These are phyloP conservation scores for Excoecaria agallocha DNA, from an alignment of 345 rosid genomes.

Conservation along the genomic window DNA sequence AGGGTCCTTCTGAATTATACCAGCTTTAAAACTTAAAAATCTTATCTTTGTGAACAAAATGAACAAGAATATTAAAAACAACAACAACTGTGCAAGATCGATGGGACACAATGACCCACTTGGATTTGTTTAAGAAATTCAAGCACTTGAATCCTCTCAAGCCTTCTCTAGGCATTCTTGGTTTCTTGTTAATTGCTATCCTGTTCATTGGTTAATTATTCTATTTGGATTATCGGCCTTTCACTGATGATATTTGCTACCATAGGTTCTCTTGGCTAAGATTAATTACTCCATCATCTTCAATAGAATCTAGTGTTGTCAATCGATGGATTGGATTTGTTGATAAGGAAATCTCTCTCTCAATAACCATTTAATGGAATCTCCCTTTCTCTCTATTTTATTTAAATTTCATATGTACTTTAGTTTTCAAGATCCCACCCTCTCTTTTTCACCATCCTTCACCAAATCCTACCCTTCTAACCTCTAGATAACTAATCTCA, in stretches of 20 bases:
- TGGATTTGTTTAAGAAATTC: constrained; percentile 38
- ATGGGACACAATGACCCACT: constrained; percentile 30
- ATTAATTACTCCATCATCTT: constrained; percentile 15
- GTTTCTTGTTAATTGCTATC: constrained; percentile 40
- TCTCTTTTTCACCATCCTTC: too few relatives aligned
- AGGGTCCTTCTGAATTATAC: background rate
- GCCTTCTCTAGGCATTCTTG: constrained; percentile 43
- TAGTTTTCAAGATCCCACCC: too few relatives aligned
- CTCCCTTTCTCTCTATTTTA: too few relatives aligned
- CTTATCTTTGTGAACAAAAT: background rate
- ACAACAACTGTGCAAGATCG: background rate
- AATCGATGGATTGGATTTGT: constrained; percentile 44
- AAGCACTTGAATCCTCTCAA: constrained; percentile 47
- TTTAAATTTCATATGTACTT: too few relatives aligned
- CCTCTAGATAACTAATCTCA: too few relatives aligned
- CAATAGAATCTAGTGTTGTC: background rate
- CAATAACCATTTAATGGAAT: too few relatives aligned
- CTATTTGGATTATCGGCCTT: constrained; percentile 41
- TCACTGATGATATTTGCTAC: constrained; percentile 27
- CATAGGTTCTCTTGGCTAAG: constrained; percentile 35
- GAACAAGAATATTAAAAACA: constrained; percentile 6
- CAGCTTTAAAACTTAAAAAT: constrained; percentile 4
- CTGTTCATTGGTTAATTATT: constrained; percentile 44
- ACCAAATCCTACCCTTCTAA: too few relatives aligned
- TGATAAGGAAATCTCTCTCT: too few relatives aligned